Conservation (phyloP, 495 filamentous ascomycete genomes). For the Penicillium malachiteum region DNA sequence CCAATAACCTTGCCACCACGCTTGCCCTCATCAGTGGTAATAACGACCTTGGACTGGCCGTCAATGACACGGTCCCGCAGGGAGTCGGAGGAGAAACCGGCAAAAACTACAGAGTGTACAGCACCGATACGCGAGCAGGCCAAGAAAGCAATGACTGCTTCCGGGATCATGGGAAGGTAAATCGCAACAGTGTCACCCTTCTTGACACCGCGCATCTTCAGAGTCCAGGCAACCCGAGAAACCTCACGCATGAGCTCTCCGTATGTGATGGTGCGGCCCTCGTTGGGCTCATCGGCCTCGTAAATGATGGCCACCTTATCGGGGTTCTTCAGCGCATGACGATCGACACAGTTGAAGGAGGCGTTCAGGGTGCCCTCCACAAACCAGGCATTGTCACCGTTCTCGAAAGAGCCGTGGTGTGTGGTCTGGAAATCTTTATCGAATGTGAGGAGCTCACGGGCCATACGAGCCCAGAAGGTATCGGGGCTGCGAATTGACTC, state of each 20-base stretch:
- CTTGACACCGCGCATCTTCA: constrained; percentile 92
- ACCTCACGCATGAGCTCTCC: constrained; percentile 92
- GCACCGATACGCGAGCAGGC: constrained; percentile 92
- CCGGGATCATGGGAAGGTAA: constrained; percentile 98
- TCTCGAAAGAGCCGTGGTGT: constrained; percentile 67
- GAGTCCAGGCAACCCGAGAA: constrained; percentile 75
- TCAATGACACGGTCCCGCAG: constrained; percentile 94
- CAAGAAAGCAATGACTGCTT: constrained; percentile 87
- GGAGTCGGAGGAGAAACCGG: constrained; percentile 96
- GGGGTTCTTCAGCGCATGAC: constrained; percentile 90
- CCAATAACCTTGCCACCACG: constrained; percentile 96
- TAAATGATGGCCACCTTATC: constrained; percentile 95
- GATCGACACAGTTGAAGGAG: constrained; percentile 95
- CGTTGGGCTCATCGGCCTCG: constrained; percentile 87
- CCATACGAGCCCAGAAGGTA: constrained; percentile 85
- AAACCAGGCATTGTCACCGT: constrained; percentile 94
- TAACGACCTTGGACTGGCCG: constrained; percentile 84
- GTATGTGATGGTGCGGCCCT: constrained; percentile 90
- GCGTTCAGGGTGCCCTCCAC: constrained; percentile 90
- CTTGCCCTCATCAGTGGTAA: constrained; percentile 96
- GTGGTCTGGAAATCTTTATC: constrained; percentile 91
- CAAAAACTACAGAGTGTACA: constrained; percentile 97
- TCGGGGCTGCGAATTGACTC: constrained; percentile 91
- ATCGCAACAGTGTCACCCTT: constrained; percentile 98
- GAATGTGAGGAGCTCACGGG: constrained; percentile 89